A percentile compares a stretch with the other conserved stretches of the same genome.
These are phyloP conservation scores for Fusarium equiseti DNA, from an alignment of 2,329 filamentous ascomycete species.

Conservation along the genomic window DNA sequence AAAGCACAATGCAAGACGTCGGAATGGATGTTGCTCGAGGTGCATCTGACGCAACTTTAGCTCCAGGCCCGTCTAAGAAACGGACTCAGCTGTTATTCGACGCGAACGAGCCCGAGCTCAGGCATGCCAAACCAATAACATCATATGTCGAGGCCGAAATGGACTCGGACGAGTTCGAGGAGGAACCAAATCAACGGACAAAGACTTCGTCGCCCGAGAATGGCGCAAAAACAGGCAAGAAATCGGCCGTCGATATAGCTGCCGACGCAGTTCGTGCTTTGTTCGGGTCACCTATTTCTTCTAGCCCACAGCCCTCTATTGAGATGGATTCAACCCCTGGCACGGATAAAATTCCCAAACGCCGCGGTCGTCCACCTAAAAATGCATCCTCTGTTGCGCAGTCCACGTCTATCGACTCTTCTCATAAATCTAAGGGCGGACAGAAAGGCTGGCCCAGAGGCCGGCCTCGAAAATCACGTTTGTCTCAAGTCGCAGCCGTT, in stretches of 20 bases:
- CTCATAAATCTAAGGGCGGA: slow-evolving; percentile 40
- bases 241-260: slow-evolving; percentile 56
- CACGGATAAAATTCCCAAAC: slow-evolving; percentile 35
- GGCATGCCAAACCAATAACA: slow-evolving; percentile 64
- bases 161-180: slow-evolving; percentile 57
- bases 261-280: slow-evolving; percentile 51
- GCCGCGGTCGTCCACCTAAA: slow-evolving; percentile 52
- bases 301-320: neutral
- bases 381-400: slow-evolving; percentile 25
- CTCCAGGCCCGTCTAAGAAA: slow-evolving; percentile 33
- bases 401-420: slow-evolving; percentile 8
- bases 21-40: slow-evolving; percentile 20
- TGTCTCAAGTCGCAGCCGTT: slow-evolving; percentile 27
- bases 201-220: slow-evolving; percentile 14
- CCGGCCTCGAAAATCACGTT: slow-evolving; percentile 46
- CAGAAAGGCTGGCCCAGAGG: slow-evolving; percentile 47
- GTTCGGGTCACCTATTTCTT: slow-evolving; percentile 37
- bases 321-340: slow-evolving; percentile 3
- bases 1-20: slow-evolving; percentile 25
- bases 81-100: slow-evolving; percentile 51
- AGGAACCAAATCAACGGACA: slow-evolving; percentile 53
- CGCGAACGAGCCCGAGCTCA: slow-evolving; percentile 61
- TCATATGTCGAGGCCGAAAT: slow-evolving; percentile 65
- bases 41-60: slow-evolving; percentile 14
- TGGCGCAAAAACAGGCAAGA: slow-evolving; percentile 5